Conservation (phyloP, 176 grass and related monocot genomes). For the Juncus inflexus region DNA sequence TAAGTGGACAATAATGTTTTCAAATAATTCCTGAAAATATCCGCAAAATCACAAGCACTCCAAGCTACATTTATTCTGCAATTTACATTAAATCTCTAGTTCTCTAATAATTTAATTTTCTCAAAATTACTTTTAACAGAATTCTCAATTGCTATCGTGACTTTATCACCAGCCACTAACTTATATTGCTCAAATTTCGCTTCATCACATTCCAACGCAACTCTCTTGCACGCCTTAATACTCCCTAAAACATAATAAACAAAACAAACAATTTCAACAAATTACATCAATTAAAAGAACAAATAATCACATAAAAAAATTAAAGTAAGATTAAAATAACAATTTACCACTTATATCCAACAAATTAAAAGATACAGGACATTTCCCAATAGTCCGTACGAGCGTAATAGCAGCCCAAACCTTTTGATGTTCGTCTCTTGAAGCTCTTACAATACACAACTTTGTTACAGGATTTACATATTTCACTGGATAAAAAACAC, state of each 20-base stretch:
- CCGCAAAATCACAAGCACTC: no score
- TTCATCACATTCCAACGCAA: conserved; percentile 42
- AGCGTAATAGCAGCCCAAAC: conserved; percentile 14
- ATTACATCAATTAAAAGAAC: no score
- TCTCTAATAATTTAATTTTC: conserved; percentile 39
- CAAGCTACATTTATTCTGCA: no score
- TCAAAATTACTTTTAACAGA: conserved; percentile 26
- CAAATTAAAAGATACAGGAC: no score
- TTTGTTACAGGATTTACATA: background rate
- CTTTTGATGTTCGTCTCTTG: conserved; percentile 3
- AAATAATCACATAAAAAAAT: no score
- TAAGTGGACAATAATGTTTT: no score
- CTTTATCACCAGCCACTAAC: conserved; percentile 20
- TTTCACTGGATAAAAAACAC: background rate
- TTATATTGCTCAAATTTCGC: conserved; percentile 40
- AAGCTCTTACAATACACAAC: background rate
- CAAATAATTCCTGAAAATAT: no score
- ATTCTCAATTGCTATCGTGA: conserved; percentile 14
- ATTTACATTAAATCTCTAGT: background rate
- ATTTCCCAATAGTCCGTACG: background rate
- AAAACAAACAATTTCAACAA: no score
- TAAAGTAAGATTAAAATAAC: no score
- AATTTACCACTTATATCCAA: no score
- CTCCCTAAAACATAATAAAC: conserved; percentile 18
- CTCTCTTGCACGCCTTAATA: conserved; percentile 37